These are phyloP conservation scores for Candida jianshihensis DNA, from an alignment of 805 yeast genomes.

Conservation along the genomic window DNA sequence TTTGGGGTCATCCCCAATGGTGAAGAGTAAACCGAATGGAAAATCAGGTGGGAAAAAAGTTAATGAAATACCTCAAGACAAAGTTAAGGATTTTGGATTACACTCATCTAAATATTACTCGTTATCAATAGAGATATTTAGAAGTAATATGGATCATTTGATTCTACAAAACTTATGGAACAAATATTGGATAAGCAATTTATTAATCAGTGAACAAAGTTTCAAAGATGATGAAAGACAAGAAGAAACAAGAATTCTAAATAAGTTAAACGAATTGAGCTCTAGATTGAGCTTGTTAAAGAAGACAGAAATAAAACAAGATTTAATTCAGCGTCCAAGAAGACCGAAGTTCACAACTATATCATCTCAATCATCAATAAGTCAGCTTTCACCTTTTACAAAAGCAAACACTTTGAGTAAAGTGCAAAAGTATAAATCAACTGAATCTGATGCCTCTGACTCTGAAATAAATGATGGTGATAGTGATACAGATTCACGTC, in stretches of 20 bases:
- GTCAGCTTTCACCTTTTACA: slow-evolving; percentile 18
- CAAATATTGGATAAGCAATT: slow-evolving; percentile 39
- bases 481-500: slow-evolving; percentile 14
- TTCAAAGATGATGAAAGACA: too few species aligned
- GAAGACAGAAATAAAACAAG: background rate
- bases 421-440: slow-evolving; percentile 7
- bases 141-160: slow-evolving; percentile 41
- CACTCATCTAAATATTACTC: slow-evolving; percentile 67
- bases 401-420: slow-evolving; percentile 16
- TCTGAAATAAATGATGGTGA: slow-evolving; percentile 23
- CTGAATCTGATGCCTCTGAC: slow-evolving; percentile 20
- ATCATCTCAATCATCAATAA: slow-evolving; percentile 4
- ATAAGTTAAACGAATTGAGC: slow-evolving; percentile 11
- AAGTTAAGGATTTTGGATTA: slow-evolving; percentile 58
- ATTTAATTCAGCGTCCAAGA: slow-evolving; percentile 1
- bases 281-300: slow-evolving; percentile 3
- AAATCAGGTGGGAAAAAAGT: slow-evolving; percentile 2
- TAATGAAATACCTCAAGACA: slow-evolving; percentile 37
- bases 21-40: slow-evolving; percentile 1
- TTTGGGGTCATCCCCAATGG: slow-evolving; percentile 9
- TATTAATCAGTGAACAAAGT: too few species aligned
- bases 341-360: background rate
- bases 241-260: slow-evolving; percentile 5
- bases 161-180: slow-evolving; percentile 37
- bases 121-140: slow-evolving; percentile 53